Evolutionary conservation across 352 stramenopile species (phyloP), one percentile per base, ranked within the genome.

Genomic region (Phytopythium mirpurense): DNA sequence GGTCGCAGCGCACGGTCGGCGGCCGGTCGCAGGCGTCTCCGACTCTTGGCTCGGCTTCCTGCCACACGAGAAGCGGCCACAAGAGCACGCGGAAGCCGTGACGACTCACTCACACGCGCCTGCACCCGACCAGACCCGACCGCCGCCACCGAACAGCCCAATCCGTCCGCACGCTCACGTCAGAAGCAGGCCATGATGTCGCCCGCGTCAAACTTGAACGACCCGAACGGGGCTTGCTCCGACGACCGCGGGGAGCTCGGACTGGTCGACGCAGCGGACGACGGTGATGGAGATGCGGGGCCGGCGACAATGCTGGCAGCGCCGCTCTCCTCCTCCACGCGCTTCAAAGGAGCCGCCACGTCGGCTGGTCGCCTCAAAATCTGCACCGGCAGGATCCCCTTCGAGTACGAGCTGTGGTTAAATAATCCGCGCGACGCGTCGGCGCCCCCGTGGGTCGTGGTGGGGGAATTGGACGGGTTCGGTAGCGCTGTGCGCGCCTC

Each of bases 141-240:
- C n/a, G 44, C 44, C 21, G 31, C 44, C 44, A 50, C 19, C 44
- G 29, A 0, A 4, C 44, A 40, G 44, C 26, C 44, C 52, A 54
- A n/a, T 51, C 46, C 65, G 9, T 50, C 46, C 65, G 9, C 50
- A 41, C 77, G 52, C 70, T 92, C 75, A 93, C 54, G 74, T 91
- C 54, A 94, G n/a, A n/a, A 78, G 61, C 85, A 88, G n/a, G 82
- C 82, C 84, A 95, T 95, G 56, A 95, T 95, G 59, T 93, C 82
- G 46, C 75, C 70, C 21, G 80, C 74, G 53, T 95, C 80, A 66
- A 95, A 95, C 52, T 78, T 73, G 65, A 95, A 95, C 14, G 63
- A 68, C 35, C 62, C 72, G 54, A 86, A 80, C 32, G 74, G 73
- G 35, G 76, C 59, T 31, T 65, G 63, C 9, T 60, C 53, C 31